Evolutionary conservation across 2,329 filamentous ascomycete genomes (phyloP).

Genomic region (Hymenotorrendiella dingleyae): DNA sequence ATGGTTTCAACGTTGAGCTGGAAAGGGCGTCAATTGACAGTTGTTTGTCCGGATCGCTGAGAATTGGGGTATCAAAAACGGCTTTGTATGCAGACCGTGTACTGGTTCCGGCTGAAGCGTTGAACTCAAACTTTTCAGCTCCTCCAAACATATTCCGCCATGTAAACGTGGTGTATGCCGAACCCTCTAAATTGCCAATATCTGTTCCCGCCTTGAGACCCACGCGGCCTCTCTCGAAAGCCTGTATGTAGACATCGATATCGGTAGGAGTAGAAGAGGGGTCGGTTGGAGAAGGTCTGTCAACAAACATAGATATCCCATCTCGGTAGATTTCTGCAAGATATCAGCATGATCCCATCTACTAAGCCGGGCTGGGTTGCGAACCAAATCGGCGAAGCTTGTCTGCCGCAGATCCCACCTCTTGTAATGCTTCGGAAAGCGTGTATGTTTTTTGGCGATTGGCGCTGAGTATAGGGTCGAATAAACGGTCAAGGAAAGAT

Average conservation of each 20-base stretch:
- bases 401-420: constrained; percentile 62
- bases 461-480: constrained; percentile 69
- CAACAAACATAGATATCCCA: constrained; percentile 75
- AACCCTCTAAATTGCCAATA: constrained; percentile 87
- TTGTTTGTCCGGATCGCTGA: constrained; percentile 76
- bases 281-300: constrained; percentile 64
- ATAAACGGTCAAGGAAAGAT: constrained; percentile 74
- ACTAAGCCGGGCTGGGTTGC: constrained; percentile 16
- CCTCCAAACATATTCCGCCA: constrained; percentile 93
- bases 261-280: constrained; percentile 68
- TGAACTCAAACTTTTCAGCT: constrained; percentile 80
- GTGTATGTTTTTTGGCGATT: constrained; percentile 66
- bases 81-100: constrained; percentile 90
- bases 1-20: constrained; percentile 81
- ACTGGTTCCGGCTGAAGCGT: constrained; percentile 82
- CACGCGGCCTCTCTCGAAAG: constrained; percentile 74
- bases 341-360: not conserved
- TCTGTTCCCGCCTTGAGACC: constrained; percentile 93
- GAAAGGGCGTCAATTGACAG: constrained; percentile 74
- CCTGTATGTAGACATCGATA: constrained; percentile 72
- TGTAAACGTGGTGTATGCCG: constrained; percentile 80
- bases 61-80: constrained; percentile 73
- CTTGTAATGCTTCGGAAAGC: constrained; percentile 69
- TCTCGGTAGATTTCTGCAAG: constrained; percentile 76
- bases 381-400: constrained; percentile 78